Evolutionary conservation across 2,329 filamentous ascomycete species (phyloP).

Genomic region (Scytalidium lignicola): DNA sequence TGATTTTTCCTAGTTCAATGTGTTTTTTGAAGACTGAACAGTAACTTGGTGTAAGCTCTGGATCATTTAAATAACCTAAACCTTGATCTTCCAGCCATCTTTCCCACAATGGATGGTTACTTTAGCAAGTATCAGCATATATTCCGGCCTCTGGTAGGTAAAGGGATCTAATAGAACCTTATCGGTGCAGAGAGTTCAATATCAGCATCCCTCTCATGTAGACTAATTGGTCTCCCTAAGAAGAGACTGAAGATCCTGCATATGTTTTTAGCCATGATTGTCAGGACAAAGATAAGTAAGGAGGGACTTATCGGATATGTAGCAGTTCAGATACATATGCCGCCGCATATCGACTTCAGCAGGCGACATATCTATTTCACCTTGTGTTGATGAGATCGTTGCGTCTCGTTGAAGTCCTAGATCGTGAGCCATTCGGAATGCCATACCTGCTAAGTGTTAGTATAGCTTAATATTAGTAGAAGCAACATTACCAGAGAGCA

Average conservation of each 20-base stretch:
- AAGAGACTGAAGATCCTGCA: constrained; percentile 6
- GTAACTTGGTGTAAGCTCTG: background rate
- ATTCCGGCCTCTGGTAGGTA: no score
- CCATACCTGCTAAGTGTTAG: constrained; percentile 12
- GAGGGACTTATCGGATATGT: constrained; percentile 12
- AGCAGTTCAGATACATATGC: constrained; percentile 10
- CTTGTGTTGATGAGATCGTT: background rate
- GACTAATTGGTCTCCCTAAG: constrained; percentile 3
- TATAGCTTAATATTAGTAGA: background rate
- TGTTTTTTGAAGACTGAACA: background rate
- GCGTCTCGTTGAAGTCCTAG: constrained; percentile 3
- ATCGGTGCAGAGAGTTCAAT: background rate
- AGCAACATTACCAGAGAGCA: constrained; percentile 9
- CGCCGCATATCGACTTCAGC: constrained; percentile 3
- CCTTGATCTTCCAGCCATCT: constrained; percentile 1
- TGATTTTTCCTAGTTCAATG: constrained; percentile 1
- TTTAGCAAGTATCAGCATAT: no score
- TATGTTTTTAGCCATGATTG: constrained; percentile 1
- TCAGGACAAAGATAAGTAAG: background rate
- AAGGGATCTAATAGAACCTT: no score
- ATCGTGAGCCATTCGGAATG: constrained; percentile 15
- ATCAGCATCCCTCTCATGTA: background rate
- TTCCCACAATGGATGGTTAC: constrained; percentile 1
- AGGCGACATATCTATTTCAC: constrained; percentile 5
- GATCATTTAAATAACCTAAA: constrained; percentile 1